These are phyloP conservation scores for Trypanosomatidae sp. DNA, from an alignment of 208 protist species.

Conservation along the genomic window DNA sequence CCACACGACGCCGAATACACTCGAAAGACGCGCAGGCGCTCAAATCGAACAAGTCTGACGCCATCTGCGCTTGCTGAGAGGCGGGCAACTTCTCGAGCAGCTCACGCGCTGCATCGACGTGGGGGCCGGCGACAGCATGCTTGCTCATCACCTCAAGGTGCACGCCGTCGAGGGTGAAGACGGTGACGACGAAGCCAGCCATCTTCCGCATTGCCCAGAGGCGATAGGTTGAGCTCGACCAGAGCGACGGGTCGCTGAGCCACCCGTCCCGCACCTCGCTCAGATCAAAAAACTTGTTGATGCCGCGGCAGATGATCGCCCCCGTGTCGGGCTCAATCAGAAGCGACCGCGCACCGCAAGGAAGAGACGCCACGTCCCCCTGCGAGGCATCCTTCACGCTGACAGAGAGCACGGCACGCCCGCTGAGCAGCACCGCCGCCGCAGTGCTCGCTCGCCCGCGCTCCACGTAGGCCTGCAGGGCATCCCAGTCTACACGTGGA, in stretches of 20 bases:
- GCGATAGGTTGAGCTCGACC: conserved; percentile 27
- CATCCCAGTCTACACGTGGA: conserved; percentile 15
- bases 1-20: conserved; percentile 55
- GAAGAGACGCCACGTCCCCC: conserved; percentile 57
- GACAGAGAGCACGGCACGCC: conserved; percentile 48
- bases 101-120: conserved; percentile 58
- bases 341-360: conserved; percentile 75
- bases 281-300: conserved; percentile 90
- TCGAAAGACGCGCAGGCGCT: conserved; percentile 58
- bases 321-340: conserved; percentile 45
- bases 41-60: conserved; percentile 41
- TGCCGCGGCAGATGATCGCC: conserved; percentile 62
- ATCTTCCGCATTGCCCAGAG: conserved; percentile 82
- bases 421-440: conserved; percentile 19
- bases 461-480: conserved; percentile 24
- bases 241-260: conserved; percentile 35
- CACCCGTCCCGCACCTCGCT: conserved; percentile 42
- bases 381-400: conserved; percentile 69
- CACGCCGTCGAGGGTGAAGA: conserved; percentile 76
- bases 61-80: conserved; percentile 40
- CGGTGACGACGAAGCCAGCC: conserved; percentile 84
- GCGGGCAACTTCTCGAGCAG: conserved; percentile 36
- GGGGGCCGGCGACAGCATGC: conserved; percentile 68
- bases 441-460: conserved; percentile 30
- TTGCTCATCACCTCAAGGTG: conserved; percentile 69